phyloP scores from a whole-genome alignment of 75 land plant genomes.

The Isoetes taiwanensis region DNA sequence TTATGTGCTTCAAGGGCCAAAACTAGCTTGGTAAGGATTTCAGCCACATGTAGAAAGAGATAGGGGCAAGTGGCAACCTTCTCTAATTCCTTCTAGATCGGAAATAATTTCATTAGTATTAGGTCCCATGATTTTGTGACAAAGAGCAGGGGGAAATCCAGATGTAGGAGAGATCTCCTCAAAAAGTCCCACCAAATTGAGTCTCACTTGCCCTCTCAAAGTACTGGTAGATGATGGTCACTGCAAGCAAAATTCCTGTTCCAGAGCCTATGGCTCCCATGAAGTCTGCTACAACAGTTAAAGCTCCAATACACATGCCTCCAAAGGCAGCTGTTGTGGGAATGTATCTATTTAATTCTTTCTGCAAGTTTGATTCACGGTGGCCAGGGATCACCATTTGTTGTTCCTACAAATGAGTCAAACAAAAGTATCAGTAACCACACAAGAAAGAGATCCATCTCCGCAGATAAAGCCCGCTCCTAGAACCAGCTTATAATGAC shows the following conservation, averaged over 20 bases:
- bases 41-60: no score
- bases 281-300: neutral
- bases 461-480: no score
- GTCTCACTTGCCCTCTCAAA: slow-evolving; percentile 43
- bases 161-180: no score
- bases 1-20: no score
- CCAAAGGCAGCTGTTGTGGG: slow-evolving; percentile 3
- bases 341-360: neutral
- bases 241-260: neutral
- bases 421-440: no score
- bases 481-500: neutral
- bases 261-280: slow-evolving; percentile 2
- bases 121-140: no score
- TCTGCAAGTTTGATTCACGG: neutral
- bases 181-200: slow-evolving; percentile 48
- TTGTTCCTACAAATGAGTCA: neutral
- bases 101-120: no score
- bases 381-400: neutral
- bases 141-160: no score
- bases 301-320: neutral
- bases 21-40: no score
- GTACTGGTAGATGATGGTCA: neutral
- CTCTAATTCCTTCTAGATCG: no score
- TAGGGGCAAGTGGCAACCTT: no score
- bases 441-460: no score